Base-by-base conservation (phyloP, 2,329 filamentous ascomycete genomes). In the Colletotrichum euphorbiae region DNA sequence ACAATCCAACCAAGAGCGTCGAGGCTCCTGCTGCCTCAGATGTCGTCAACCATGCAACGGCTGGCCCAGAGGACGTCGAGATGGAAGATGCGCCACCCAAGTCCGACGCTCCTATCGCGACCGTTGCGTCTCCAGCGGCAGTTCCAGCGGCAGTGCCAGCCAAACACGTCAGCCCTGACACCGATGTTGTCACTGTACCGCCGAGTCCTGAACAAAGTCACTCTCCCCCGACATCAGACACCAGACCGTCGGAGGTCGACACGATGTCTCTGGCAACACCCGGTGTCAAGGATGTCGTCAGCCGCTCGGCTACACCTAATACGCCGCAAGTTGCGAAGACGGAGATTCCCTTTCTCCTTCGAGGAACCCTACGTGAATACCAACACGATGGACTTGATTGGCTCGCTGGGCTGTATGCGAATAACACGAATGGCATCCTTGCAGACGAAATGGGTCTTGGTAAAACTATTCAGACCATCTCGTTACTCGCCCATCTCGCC, bases 371-470 rank as follows among this genome's bases (percentile, higher is more conserved):
- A 11, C 92, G 97, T 77, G 95, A 97, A 77, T 99, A 99, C 75
- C 96, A 99, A 74, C 96, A 98, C 75, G 93, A 93, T 75, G 97
- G 96, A n/a, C 82, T 99, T 7, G 96, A 99, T 77, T 99, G 96
- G 96, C 89, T 99, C 52, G 94, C 94, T 2, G 93, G 94, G 0
- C 85, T 99, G 1, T 98, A 99, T 77, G 90, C 90, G 15, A 97
- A 96, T 71, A 91, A 92, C 71, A 97, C 95, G 28, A 99, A 98
- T 75, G 96, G 96, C 21, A 99, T 99, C 62, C 83, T 99, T 19
- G 96, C 96, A 1, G 97, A 99, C 76, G 96, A 99, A 77, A 99
- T 99, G 96, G 96, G 96, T 71, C 86, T 99, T 3, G 96, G 96
- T 8, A 99, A 99, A 80, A 99, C 96, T 0, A 98, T 99, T 52